Conservation (phyloP, 2,329 filamentous ascomycete genomes). For the Penicillium sp. region DNA sequence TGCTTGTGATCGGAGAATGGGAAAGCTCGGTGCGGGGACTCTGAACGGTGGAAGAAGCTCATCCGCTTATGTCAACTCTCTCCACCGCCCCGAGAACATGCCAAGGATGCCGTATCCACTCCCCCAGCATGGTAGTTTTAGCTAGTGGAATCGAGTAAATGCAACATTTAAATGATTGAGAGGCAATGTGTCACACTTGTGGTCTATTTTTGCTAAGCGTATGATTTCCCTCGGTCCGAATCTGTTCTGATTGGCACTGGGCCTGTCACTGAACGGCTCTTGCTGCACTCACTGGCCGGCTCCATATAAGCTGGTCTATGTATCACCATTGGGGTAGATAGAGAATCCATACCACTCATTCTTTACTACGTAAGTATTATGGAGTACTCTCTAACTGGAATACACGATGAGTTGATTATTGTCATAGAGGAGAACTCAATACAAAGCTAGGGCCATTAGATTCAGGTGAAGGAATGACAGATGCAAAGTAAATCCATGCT, state of each 20-base stretch:
- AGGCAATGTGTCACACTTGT: background rate
- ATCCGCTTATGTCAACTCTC: conserved; percentile 24
- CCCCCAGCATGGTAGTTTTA: background rate
- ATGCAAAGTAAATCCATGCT: conserved; percentile 17
- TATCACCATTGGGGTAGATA: background rate
- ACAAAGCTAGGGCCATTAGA: conserved; percentile 3
- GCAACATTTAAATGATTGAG: background rate
- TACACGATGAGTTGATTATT: background rate
- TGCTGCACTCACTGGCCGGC: conserved; percentile 6
- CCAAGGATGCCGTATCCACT: background rate
- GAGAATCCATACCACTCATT: background rate
- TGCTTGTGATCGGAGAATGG: conserved; percentile 11
- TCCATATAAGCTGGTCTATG: conserved; percentile 5
- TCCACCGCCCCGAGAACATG: conserved; percentile 1
- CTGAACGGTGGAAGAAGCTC: conserved; percentile 14
- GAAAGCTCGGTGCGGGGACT: conserved; percentile 14
- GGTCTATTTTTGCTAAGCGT: background rate
- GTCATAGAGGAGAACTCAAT: background rate
- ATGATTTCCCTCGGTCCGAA: background rate
- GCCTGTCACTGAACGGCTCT: background rate
- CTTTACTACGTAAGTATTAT: background rate
- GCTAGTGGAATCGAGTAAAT: background rate
- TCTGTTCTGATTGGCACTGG: conserved; percentile 8
- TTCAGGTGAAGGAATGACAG: conserved; percentile 12
- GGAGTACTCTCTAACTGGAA: no score